Evolutionary conservation across 192 early-diverging fungal genomes (phyloP).

Genomic region (Backusella luteola): DNA sequence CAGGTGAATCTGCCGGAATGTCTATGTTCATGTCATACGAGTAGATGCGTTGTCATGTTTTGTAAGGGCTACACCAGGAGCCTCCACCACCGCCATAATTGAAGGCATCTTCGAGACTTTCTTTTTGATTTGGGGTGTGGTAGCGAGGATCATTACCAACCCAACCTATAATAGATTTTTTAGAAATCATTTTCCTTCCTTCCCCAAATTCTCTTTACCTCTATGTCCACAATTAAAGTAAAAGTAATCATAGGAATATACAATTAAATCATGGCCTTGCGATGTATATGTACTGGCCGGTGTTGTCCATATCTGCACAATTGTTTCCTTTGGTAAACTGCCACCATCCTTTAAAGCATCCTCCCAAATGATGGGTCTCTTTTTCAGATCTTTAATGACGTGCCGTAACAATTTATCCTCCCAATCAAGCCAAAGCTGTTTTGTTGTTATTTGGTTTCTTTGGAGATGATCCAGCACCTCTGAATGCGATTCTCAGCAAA

Average conservation of each 20-base stretch:
- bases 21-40: constrained; percentile 60
- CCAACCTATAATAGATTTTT: constrained; percentile 38
- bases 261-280: constrained; percentile 64
- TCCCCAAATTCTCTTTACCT: neutral
- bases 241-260: constrained; percentile 58
- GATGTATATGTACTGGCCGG: constrained; percentile 55
- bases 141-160: constrained; percentile 60
- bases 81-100: constrained; percentile 47
- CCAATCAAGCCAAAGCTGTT: constrained; percentile 26
- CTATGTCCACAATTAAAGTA: constrained; percentile 78
- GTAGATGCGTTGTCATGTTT: constrained; percentile 74
- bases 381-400: constrained; percentile 17
- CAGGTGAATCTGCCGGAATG: constrained; percentile 38
- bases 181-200: neutral
- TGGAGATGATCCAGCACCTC: constrained; percentile 30
- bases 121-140: constrained; percentile 33
- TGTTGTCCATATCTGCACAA: constrained; percentile 65
- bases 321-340: constrained; percentile 49
- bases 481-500: constrained; percentile 52
- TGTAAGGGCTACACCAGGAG: constrained; percentile 78
- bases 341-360: constrained; percentile 56
- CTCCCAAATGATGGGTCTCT: constrained; percentile 74
- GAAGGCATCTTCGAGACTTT: constrained; percentile 19
- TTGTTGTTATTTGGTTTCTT: constrained; percentile 19
- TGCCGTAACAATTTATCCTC: constrained; percentile 13